Percentiles rank a stretch among this genome's conserved stretches.
Evolutionary conservation across 257 asterid species (phyloP).

Genomic region (Leptodermis oblonga): DNA sequence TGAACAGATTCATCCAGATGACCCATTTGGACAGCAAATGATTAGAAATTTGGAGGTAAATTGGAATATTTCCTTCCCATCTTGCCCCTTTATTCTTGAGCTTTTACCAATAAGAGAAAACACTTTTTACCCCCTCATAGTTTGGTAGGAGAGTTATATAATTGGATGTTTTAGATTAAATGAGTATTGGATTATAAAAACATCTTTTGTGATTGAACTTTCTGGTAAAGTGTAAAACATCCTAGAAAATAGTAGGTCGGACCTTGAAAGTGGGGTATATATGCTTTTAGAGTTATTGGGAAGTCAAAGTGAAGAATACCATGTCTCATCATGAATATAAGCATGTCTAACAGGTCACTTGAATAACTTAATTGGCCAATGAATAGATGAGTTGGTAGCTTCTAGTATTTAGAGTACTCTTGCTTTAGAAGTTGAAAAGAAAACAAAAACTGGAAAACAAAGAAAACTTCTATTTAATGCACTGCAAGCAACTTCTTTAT

Average conservation of each 20-base stretch:
- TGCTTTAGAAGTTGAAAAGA: too few species aligned
- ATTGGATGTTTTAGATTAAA: not conserved
- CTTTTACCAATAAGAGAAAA: conserved; percentile 3
- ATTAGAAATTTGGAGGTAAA: conserved; percentile 90
- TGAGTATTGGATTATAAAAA: not conserved
- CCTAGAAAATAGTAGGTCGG: not conserved
- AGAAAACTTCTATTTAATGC: not conserved
- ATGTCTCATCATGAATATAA: not conserved
- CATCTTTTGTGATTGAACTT: not conserved
- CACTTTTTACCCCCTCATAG: not conserved
- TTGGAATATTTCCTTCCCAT: conserved; percentile 3
- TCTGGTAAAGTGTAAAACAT: not conserved
- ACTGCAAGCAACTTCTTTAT: not conserved
- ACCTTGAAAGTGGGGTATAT: not conserved
- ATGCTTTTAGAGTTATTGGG: not conserved
- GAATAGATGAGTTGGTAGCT: not conserved
- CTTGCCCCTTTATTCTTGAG: not conserved
- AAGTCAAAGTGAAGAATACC: conserved; percentile 3
- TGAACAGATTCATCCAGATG: conserved; percentile 86
- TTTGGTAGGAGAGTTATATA: not conserved
- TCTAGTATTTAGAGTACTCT: not conserved
- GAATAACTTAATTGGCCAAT: not conserved
- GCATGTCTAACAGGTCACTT: not conserved
- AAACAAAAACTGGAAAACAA: not conserved
- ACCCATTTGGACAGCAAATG: conserved; percentile 99